phyloP scores from a whole-genome alignment of 805 yeast species.

The Starmerella tilneyi region DNA sequence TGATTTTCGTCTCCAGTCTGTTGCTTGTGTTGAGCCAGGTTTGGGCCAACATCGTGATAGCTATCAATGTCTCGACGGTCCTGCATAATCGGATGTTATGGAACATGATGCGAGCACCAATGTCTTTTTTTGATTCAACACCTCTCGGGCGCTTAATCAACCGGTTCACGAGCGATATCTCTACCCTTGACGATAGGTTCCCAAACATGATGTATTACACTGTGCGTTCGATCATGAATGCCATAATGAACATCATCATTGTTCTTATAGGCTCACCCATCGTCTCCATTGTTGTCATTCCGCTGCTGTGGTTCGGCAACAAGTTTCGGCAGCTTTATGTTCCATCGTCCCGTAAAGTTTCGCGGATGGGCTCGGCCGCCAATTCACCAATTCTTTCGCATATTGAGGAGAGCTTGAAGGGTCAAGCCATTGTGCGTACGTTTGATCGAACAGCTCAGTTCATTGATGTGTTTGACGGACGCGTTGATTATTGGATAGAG shows the following conservation, averaged over 20 bases:
- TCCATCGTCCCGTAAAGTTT: conserved; percentile 62
- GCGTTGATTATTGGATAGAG: conserved; percentile 27
- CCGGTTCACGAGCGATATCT: conserved; percentile 73
- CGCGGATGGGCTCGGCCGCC: conserved; percentile 57
- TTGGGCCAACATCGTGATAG: conserved; percentile 53
- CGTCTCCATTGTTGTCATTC: conserved; percentile 52
- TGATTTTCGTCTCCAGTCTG: conserved; percentile 38
- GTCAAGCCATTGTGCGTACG: conserved; percentile 67
- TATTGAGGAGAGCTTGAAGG: conserved; percentile 68
- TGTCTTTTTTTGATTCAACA: conserved; percentile 65
- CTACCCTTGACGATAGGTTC: conserved; percentile 59
- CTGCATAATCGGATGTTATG: conserved; percentile 50
- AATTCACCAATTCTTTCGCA: conserved; percentile 72
- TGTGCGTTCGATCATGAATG: conserved; percentile 40
- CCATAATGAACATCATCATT: conserved; percentile 47
- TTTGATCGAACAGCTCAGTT: conserved; percentile 57
- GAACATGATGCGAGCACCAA: conserved; percentile 56
- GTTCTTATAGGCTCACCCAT: conserved; percentile 58
- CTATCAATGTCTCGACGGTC: conserved; percentile 9
- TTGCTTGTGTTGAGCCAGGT: conserved; percentile 25
- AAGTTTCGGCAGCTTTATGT: conserved; percentile 61
- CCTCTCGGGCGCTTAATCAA: conserved; percentile 73
- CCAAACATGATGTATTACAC: conserved; percentile 49
- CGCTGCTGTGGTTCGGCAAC: conserved; percentile 44
- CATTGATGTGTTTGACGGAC: conserved; percentile 30